Conservation (phyloP, 2,329 filamentous ascomycete species). For the Tolypocladium endophyticum region DNA sequence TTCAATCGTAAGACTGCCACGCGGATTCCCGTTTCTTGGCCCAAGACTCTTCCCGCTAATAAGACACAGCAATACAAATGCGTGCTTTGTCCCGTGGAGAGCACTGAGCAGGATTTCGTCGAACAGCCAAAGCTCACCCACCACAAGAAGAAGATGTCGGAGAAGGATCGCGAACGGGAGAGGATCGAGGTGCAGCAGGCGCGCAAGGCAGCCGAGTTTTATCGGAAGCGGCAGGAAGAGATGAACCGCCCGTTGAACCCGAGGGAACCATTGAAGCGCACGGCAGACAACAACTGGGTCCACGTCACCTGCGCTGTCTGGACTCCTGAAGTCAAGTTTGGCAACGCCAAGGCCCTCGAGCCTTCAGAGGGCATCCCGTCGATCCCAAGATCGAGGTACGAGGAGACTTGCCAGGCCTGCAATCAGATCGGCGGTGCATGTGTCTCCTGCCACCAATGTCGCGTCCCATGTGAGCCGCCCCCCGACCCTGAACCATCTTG, state of each 20-base stretch:
- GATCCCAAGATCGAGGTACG: constrained; percentile 62
- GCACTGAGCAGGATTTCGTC: constrained; percentile 73
- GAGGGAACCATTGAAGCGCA: constrained; percentile 84
- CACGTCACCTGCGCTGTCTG: constrained; percentile 90
- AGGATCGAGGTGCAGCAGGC: constrained; percentile 76
- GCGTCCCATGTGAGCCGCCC: constrained; percentile 34
- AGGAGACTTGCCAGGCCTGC: constrained; percentile 76
- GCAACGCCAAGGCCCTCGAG: constrained; percentile 68
- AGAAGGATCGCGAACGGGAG: constrained; percentile 85
- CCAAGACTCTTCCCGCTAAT: constrained; percentile 8
- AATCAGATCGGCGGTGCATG: constrained; percentile 68
- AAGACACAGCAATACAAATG: constrained; percentile 65
- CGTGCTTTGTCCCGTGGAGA: constrained; percentile 76
- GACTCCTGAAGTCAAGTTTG: constrained; percentile 89
- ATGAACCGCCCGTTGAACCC: constrained; percentile 74
- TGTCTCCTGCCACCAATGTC: constrained; percentile 69
- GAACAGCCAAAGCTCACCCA: constrained; percentile 48
- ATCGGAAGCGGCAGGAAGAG: constrained; percentile 72
- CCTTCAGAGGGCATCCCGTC: constrained; percentile 84
- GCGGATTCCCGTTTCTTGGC: neutral
- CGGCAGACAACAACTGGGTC: constrained; percentile 95
- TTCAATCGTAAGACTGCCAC: constrained; percentile 59
- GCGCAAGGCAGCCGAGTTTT: constrained; percentile 67
- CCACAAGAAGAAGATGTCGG: constrained; percentile 76
- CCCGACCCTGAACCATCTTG: neutral